Evolutionary conservation across 768 basidiomycete genomes (phyloP).

Genomic region (Dendrothele bispora): DNA sequence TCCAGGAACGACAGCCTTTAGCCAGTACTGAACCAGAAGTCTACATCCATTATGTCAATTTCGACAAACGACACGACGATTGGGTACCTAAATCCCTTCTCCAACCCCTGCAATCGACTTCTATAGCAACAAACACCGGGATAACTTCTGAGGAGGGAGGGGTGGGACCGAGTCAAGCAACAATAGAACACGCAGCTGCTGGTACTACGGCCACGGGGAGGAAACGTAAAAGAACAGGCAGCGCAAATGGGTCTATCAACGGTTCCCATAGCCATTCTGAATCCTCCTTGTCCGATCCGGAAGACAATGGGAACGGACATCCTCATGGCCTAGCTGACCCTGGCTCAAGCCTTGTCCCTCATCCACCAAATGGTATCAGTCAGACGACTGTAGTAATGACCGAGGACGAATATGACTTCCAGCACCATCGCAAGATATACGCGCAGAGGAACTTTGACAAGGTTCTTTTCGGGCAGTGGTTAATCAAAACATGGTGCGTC

Average conservation of each 20-base stretch:
- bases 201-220: no score
- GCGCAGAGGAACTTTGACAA: constrained; percentile 83
- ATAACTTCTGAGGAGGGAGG: constrained; percentile 34
- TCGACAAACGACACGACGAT: constrained; percentile 74
- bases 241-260: not conserved
- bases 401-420: constrained; percentile 70
- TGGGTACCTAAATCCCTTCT: constrained; percentile 58
- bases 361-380: no score
- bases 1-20: constrained; percentile 44
- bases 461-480: constrained; percentile 82
- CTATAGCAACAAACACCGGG: constrained; percentile 14
- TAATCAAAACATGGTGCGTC: constrained; percentile 85
- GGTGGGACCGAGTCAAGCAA: constrained; percentile 17
- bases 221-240: constrained; percentile 11
- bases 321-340: no score
- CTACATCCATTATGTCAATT: constrained; percentile 72
- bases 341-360: no score
- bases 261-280: constrained; percentile 1
- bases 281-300: constrained; percentile 9
- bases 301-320: constrained; percentile 10
- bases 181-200: no score
- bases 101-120: constrained; percentile 23
- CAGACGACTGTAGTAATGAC: constrained; percentile 43
- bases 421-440: constrained; percentile 65
- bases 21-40: constrained; percentile 36